Conservation (phyloP, 441 rosid species). For the Melastoma candidum region DNA sequence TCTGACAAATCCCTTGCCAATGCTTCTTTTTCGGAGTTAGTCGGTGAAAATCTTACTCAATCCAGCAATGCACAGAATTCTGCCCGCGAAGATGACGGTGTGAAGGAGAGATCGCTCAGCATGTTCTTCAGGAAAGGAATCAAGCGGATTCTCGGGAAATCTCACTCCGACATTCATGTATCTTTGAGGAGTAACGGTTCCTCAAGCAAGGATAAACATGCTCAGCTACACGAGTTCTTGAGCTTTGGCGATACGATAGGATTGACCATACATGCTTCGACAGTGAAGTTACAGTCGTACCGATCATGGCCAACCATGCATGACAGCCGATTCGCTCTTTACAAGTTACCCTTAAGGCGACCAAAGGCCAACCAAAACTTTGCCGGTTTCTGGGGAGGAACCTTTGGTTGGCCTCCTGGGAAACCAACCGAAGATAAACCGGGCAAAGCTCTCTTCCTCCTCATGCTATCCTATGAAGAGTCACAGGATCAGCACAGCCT, state of each 20-base stretch:
- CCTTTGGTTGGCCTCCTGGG: conserved; percentile 86
- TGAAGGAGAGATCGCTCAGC: conserved; percentile 37
- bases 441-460: conserved; percentile 65
- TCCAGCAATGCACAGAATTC: conserved; percentile 18
- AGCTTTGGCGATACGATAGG: conserved; percentile 53
- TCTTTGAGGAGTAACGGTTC: conserved; percentile 27
- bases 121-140: conserved; percentile 39
- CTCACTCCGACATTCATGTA: conserved; percentile 28
- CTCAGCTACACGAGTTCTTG: conserved; percentile 47
- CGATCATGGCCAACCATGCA: conserved; percentile 90
- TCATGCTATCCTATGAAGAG: conserved; percentile 66
- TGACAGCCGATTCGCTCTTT: conserved; percentile 59
- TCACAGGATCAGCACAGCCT: conserved; percentile 39
- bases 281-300: conserved; percentile 47
- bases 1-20: conserved; percentile 24
- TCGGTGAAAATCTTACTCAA: conserved; percentile 33
- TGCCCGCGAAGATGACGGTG: conserved; percentile 24
- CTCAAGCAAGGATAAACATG: conserved; percentile 44
- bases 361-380: conserved; percentile 51
- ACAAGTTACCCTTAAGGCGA: conserved; percentile 49
- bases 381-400: conserved; percentile 84
- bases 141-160: conserved; percentile 47
- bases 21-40: conserved; percentile 36
- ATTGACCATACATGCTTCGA: conserved; percentile 46
- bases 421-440: conserved; percentile 62